Base-by-base conservation (phyloP, 2,329 filamentous ascomycete genomes). In the Laburnicola sp. region DNA sequence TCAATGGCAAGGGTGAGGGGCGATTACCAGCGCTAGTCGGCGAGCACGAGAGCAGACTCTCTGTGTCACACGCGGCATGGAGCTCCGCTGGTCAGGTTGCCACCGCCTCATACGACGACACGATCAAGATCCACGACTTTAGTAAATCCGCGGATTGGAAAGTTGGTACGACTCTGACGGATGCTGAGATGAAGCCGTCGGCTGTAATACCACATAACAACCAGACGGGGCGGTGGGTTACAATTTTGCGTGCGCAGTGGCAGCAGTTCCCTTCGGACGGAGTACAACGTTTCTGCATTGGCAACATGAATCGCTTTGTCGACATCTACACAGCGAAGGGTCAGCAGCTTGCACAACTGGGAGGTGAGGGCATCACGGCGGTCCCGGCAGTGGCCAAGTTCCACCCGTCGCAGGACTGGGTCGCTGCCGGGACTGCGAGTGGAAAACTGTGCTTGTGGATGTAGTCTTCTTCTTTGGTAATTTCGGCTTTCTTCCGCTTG, bases 261-360 rank as follows among this genome's bases (percentile, higher is more conserved):
- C 94, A 99, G 71, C 78, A 83, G 28, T 81, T 83, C 39, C 93
- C 94, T 0, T 76, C 81, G 30, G 90, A 94, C 51, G 86, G 86
- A 6, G 85, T 95, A 4, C 87, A 96, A 57, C 91, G 93, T 54
- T 91, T 99, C 63, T 89, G 85, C 23, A 93, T 99, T 50, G 94
- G 90, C 1, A 99, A 97, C 62, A 97, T 97, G 94, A 96, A 96
- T 68, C 85, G 94, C 1, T 97, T 97, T 63, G 90, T 97, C 1
- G 94, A 99, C 66, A 82, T 99, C 1, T 99, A 88, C 70, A 88
- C 87, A 0, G 81, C 85, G 0, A 83, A 88, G 42, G 94, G 94
- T 0, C 86, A 91, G 64, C 93, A 97, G 70, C 76, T 99, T 3
- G 93, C 89, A 0, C 93, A 97, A 71, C 74, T 96, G 0, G 91